phyloP scores from a whole-genome alignment of 495 filamentous ascomycete genomes.

The Annulohypoxylon stygium region DNA sequence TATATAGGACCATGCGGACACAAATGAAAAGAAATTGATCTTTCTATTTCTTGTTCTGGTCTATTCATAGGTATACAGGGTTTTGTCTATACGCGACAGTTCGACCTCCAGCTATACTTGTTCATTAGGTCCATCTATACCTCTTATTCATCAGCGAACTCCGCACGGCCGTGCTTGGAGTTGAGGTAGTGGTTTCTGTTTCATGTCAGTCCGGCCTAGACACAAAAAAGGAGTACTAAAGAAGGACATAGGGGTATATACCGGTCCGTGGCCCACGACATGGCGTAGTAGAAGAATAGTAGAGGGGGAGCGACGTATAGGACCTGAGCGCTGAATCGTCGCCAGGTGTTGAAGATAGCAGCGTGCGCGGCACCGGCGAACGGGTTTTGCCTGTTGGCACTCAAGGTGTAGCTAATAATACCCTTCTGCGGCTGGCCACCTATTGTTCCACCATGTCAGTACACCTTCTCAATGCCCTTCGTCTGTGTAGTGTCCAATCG shows the following conservation, averaged over 20 bases:
- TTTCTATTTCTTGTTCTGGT: slow-evolving; percentile 33
- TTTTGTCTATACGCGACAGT: slow-evolving; percentile 48
- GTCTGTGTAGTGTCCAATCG: slow-evolving; percentile 35
- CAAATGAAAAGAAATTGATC: slow-evolving; percentile 26
- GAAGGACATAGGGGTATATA: slow-evolving; percentile 53
- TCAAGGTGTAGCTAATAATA: slow-evolving; percentile 66
- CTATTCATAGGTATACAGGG: slow-evolving; percentile 50
- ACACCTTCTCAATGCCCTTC: slow-evolving; percentile 46
- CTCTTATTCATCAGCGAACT: slow-evolving; percentile 63
- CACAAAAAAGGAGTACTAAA: background rate
- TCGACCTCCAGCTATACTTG: slow-evolving; percentile 14
- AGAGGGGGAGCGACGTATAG: slow-evolving; percentile 87
- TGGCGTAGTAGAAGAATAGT: slow-evolving; percentile 76
- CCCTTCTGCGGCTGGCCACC: slow-evolving; percentile 68
- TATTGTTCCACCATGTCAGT: slow-evolving; percentile 47
- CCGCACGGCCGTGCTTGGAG: slow-evolving; percentile 85
- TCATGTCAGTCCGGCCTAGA: slow-evolving; percentile 23
- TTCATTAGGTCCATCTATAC: slow-evolving; percentile 25
- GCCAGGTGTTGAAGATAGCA: slow-evolving; percentile 73
- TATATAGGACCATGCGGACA: slow-evolving; percentile 1
- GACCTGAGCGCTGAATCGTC: slow-evolving; percentile 73
- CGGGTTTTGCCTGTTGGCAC: slow-evolving; percentile 68
- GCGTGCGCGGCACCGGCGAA: slow-evolving; percentile 68
- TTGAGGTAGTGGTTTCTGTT: slow-evolving; percentile 92
- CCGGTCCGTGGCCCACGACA: slow-evolving; percentile 90